phyloP scores from a whole-genome alignment of 2,329 filamentous ascomycete genomes.

The Penicillium sp. region DNA sequence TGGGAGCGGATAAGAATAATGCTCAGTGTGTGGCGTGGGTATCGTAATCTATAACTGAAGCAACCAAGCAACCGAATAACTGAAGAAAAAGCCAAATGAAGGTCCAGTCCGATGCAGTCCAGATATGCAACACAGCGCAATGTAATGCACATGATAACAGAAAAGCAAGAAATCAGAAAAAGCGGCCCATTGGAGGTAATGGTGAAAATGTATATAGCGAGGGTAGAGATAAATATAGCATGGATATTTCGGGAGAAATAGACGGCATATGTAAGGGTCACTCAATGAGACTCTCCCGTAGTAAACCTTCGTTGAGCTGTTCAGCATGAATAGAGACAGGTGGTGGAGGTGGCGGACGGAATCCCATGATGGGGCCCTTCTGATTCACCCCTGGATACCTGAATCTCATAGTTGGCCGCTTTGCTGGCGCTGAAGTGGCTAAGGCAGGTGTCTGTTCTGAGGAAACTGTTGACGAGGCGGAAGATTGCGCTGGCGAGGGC shows the following conservation, averaged over 20 bases:
- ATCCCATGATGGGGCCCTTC: constrained; percentile 73
- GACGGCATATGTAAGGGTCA: constrained; percentile 21
- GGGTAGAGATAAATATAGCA: background rate
- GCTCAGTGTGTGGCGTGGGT: constrained; percentile 20
- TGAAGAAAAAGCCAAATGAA: background rate
- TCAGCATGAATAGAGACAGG: constrained; percentile 64
- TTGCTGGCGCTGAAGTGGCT: constrained; percentile 58
- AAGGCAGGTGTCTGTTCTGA: constrained; percentile 71
- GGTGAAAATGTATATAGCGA: background rate
- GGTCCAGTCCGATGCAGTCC: constrained; percentile 2
- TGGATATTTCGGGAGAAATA: background rate
- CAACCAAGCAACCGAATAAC: constrained; percentile 6
- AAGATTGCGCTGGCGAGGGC: constrained; percentile 19
- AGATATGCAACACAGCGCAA: constrained; percentile 5
- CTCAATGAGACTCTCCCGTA: constrained; percentile 64
- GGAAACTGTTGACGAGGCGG: constrained; percentile 42
- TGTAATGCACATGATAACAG: constrained; percentile 11
- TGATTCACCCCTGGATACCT: constrained; percentile 79
- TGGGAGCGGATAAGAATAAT: constrained; percentile 6
- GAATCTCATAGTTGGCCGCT: constrained; percentile 27
- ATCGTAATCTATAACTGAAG: constrained; percentile 19
- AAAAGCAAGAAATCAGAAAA: constrained; percentile 11
- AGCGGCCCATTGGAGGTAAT: background rate
- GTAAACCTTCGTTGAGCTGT: constrained; percentile 62
- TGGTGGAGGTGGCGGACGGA: constrained; percentile 62